Percentiles rank a stretch among this genome's conserved stretches.
Evolutionary conservation across 768 basidiomycete species (phyloP).

Genomic region (Podaxis sp.): DNA sequence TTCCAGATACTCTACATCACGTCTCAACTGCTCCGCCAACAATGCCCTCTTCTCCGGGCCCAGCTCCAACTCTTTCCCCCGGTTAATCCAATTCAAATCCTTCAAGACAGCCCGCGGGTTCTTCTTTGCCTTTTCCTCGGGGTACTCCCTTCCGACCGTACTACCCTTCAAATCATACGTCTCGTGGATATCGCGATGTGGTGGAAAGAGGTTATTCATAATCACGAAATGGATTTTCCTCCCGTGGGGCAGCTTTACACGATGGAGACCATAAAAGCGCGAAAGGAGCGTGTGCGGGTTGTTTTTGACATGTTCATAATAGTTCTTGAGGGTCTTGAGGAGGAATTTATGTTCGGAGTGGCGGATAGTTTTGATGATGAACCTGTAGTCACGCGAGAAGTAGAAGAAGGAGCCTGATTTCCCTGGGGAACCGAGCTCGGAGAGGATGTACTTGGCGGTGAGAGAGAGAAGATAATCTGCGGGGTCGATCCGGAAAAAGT

Average conservation of each 20-base stretch:
- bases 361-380: constrained; percentile 99
- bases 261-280: constrained; percentile 95
- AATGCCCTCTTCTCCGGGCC: constrained; percentile 95
- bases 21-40: constrained; percentile 84
- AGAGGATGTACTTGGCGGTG: constrained; percentile 96
- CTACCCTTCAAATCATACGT: constrained; percentile 97
- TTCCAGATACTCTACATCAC: constrained; percentile 87
- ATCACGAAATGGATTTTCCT: constrained; percentile 98
- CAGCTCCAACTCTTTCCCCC: constrained; percentile 75
- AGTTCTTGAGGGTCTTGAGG: constrained; percentile 75
- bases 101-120: constrained; percentile 92
- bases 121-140: constrained; percentile 75
- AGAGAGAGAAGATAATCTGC: constrained; percentile 96
- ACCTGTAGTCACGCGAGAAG: constrained; percentile 97
- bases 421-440: constrained; percentile 95
- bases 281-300: constrained; percentile 95
- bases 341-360: constrained; percentile 95
- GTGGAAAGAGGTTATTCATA: constrained; percentile 99
- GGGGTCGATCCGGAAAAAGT: constrained; percentile 92
- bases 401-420: constrained; percentile 99
- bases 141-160: constrained; percentile 83
- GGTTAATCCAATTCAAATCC: constrained; percentile 94
- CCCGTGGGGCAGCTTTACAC: constrained; percentile 93
- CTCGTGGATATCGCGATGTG: constrained; percentile 96
- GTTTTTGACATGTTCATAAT: constrained; percentile 79